phyloP scores from a whole-genome alignment of 1,284 basidiomycete genomes.

The Pholiota adiposa region DNA sequence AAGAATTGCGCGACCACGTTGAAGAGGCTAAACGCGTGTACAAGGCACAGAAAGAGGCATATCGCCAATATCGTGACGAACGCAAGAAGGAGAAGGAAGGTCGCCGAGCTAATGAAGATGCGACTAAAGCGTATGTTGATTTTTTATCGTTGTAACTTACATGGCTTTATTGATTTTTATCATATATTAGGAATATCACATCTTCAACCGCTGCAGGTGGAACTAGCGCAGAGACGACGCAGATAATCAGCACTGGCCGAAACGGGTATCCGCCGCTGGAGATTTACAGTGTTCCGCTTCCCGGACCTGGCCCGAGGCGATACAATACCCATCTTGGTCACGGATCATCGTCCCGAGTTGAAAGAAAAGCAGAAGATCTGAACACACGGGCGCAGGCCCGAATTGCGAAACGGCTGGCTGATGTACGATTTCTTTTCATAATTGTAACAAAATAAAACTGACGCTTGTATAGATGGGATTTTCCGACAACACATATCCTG shows the following conservation, averaged over 20 bases:
- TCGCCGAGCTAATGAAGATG: slow-evolving; percentile 13
- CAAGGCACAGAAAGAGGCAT: slow-evolving; percentile 69
- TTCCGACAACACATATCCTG: slow-evolving; percentile 55
- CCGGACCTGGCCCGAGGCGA: slow-evolving; percentile 26
- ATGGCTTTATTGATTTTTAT: background rate
- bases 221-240: slow-evolving; percentile 27
- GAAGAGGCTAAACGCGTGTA: slow-evolving; percentile 71
- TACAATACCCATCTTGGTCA: slow-evolving; percentile 44
- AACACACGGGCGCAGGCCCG: slow-evolving; percentile 44
- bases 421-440: slow-evolving; percentile 41
- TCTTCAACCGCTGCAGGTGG: slow-evolving; percentile 8
- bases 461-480: slow-evolving; percentile 68
- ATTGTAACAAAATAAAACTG: background rate
- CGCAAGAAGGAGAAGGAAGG: slow-evolving; percentile 47
- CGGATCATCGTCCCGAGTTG: slow-evolving; percentile 28
- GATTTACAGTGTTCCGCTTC: slow-evolving; percentile 52
- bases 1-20: slow-evolving; percentile 60
- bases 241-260: slow-evolving; percentile 62
- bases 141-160: slow-evolving; percentile 7
- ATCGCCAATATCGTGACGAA: slow-evolving; percentile 59
- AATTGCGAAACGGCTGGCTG: slow-evolving; percentile 54
- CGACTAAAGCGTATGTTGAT: slow-evolving; percentile 1
- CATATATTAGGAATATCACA: background rate
- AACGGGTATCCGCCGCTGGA: slow-evolving; percentile 64
- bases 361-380: slow-evolving; percentile 32